Conservation (phyloP, 1,139 yeast genomes). For the Lodderomyces orthopsilosis region DNA sequence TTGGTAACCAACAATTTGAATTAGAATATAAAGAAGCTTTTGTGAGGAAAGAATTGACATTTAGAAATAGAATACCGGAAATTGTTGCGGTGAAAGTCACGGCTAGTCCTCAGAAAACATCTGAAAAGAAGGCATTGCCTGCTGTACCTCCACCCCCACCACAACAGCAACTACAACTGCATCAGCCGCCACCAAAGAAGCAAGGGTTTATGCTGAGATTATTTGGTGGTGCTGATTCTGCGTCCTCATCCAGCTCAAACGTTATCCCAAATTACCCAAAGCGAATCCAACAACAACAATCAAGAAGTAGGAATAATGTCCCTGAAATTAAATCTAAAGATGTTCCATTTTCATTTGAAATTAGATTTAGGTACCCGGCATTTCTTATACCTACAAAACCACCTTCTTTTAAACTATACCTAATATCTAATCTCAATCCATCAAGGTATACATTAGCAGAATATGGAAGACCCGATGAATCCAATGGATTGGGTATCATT, state of each 20-base stretch:
- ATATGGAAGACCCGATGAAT: conserved; percentile 37
- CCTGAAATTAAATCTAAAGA: conserved; percentile 35
- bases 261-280: conserved; percentile 6
- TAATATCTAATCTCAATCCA: conserved; percentile 38
- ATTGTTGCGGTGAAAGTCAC: conserved; percentile 33
- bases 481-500: conserved; percentile 48
- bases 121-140: conserved; percentile 19
- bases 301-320: conserved; percentile 4
- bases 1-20: conserved; percentile 17
- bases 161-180: conserved; percentile 13
- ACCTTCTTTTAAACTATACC: conserved; percentile 38
- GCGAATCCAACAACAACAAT: conserved; percentile 8
- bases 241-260: conserved; percentile 1
- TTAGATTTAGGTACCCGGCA: conserved; percentile 47
- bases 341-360: conserved; percentile 46
- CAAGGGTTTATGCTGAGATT: conserved; percentile 23
- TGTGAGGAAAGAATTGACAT: conserved; percentile 38
- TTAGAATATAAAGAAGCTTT: conserved; percentile 37
- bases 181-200: conserved; percentile 15
- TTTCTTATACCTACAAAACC: conserved; percentile 40
- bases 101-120: neutral
- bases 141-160: conserved; percentile 17
- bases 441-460: conserved; percentile 33
- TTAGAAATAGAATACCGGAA: conserved; percentile 42
- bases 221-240: conserved; percentile 14